Base-by-base conservation (phyloP, 805 yeast genomes). In the Saturnispora quitensis region DNA sequence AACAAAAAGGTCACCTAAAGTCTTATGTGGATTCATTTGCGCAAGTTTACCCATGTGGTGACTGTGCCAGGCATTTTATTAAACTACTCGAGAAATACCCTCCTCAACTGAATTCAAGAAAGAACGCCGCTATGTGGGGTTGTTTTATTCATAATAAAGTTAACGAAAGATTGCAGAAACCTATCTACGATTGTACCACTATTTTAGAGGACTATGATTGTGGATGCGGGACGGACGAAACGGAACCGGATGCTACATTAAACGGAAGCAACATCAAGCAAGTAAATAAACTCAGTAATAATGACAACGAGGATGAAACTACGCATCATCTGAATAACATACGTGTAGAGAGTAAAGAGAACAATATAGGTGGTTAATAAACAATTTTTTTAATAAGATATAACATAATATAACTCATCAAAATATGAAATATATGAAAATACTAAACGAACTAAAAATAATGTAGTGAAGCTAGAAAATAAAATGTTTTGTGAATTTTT, bases 11-110 rank as follows among this genome's bases (percentile, higher is more conserved):
- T 31, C 85, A 91, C 27, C 70, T 93, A 46, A 61, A 68, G 17
- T 76, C 72, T 53, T 93, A 82, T 64, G 75, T 93, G 20, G 69
- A 78, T 22, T 70, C 87, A 35, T 93, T 90, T 69, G 89, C 93
- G 1, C 88, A 90, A 60, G 91, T 93, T 9, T 93, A 93, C 58
- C 99, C 99, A 0, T 91, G 98, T 69, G 96, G 96, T 3, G 97
- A 91, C 64, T 93, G 98, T 69, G 97, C 99, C 0, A 74, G 87
- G 57, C 98, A 93, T 67, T 93, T 93, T 67, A 84, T 78, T 56
- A 69, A 77, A 62, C 69, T 91, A 57, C 68, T 93, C 52, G 62
- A 71, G 52, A 74, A 84, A 60, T 82, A 73, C 61, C 98, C 99
- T 1, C 97, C 96, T 2, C 99, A 93, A 62, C 75, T 84, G 3